Percentiles rank a stretch among this genome's conserved stretches.
phyloP scores from a whole-genome alignment of 2,329 filamentous ascomycete genomes.

The Colletotrichum abscissum region DNA sequence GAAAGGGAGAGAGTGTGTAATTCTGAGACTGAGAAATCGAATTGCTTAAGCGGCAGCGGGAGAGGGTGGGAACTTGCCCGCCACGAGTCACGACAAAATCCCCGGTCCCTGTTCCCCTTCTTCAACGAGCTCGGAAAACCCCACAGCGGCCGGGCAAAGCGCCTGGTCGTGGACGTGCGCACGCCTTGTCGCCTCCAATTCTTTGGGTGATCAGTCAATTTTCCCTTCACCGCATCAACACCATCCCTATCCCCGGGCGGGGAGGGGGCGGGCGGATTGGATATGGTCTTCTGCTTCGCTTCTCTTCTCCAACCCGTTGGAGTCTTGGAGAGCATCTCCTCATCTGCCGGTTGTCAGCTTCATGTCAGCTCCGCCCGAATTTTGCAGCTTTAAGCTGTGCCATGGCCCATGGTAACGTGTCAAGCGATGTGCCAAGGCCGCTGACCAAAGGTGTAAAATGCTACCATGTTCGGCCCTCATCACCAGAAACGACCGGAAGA shows the following conservation, averaged over 20 bases:
- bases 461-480: slow-evolving; percentile 12
- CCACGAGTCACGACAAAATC: slow-evolving; percentile 18
- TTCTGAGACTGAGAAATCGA: neutral
- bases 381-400: neutral
- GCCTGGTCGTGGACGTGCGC: neutral
- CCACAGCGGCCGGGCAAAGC: slow-evolving; percentile 30
- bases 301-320: neutral
- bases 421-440: slow-evolving; percentile 4
- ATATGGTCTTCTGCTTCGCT: neutral
- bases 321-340: neutral
- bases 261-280: neutral
- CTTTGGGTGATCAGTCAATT: neutral
- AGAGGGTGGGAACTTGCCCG: neutral
- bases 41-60: neutral
- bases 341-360: slow-evolving; percentile 4
- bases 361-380: neutral
- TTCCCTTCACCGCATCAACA: slow-evolving; percentile 21
- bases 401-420: neutral
- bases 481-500: neutral
- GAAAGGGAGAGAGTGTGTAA: neutral
- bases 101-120: slow-evolving; percentile 20
- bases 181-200: neutral
- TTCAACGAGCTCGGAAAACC: neutral
- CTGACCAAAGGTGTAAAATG: neutral
- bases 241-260: neutral